Evolutionary conservation across 768 basidiomycete species (phyloP).

Genomic region (Exidia glandulosa): DNA sequence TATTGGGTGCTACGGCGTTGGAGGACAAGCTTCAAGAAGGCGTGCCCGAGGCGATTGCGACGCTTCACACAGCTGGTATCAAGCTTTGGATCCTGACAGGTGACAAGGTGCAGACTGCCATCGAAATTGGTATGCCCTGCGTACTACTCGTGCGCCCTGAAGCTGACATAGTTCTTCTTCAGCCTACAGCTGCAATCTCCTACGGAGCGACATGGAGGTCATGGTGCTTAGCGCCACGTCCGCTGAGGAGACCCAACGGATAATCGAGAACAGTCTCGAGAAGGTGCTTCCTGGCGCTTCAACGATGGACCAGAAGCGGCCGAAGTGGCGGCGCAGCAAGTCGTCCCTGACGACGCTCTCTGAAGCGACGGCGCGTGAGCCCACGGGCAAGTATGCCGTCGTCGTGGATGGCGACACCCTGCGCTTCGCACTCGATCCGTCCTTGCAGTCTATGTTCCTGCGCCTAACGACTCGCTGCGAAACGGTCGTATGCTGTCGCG

Average conservation of each 20-base stretch:
- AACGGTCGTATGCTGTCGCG: slow-evolving; percentile 98
- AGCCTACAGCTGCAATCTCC: slow-evolving; percentile 90
- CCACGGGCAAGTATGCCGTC: slow-evolving; percentile 73
- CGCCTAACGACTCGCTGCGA: slow-evolving; percentile 92
- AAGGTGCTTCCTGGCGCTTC: slow-evolving; percentile 44
- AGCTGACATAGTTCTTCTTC: slow-evolving; percentile 2
- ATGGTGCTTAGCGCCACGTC: slow-evolving; percentile 91
- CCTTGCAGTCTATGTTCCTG: slow-evolving; percentile 78
- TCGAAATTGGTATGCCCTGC: slow-evolving; percentile 73
- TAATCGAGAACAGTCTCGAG: slow-evolving; percentile 88
- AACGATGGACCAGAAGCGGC: background rate
- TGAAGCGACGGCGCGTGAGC: slow-evolving; percentile 15
- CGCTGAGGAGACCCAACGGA: slow-evolving; percentile 58
- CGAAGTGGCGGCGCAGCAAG: slow-evolving; percentile 13
- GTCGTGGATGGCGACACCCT: slow-evolving; percentile 96
- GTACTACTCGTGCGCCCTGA: background rate
- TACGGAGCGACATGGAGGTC: slow-evolving; percentile 90
- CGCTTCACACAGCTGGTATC: slow-evolving; percentile 84
- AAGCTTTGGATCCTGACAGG: slow-evolving; percentile 97
- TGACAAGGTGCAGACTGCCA: slow-evolving; percentile 96
- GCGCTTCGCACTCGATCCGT: slow-evolving; percentile 62
- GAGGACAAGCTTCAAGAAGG: slow-evolving; percentile 97
- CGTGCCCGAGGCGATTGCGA: slow-evolving; percentile 92
- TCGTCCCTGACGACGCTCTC: slow-evolving; percentile 33
- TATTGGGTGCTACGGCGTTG: slow-evolving; percentile 89